Conservation (phyloP, 2,329 filamentous ascomycete species). For the Beauveria bassiana region DNA sequence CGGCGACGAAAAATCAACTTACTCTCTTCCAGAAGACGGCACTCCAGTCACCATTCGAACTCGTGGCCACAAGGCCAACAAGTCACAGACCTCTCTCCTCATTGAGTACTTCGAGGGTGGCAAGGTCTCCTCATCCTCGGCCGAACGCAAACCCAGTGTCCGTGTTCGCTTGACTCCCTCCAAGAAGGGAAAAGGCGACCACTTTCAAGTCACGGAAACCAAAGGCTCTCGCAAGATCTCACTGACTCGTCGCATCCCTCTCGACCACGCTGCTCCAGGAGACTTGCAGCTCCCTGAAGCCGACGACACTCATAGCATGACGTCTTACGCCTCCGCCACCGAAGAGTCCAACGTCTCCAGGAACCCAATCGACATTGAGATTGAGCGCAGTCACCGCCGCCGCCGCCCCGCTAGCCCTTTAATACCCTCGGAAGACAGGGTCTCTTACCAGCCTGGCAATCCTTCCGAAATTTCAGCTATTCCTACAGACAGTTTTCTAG, state of each 20-base stretch:
- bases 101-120: constrained; percentile 93
- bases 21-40: constrained; percentile 77
- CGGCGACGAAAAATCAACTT: constrained; percentile 64
- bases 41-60: constrained; percentile 90
- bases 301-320: constrained; percentile 59
- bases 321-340: constrained; percentile 69
- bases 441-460: constrained; percentile 51
- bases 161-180: constrained; percentile 73
- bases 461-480: constrained; percentile 82
- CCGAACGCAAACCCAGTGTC: constrained; percentile 72
- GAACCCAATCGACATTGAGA: constrained; percentile 83
- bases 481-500: constrained; percentile 53
- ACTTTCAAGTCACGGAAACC: constrained; percentile 80
- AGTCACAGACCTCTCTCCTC: constrained; percentile 81
- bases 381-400: constrained; percentile 54
- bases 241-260: constrained; percentile 45
- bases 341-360: constrained; percentile 71
- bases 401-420: constrained; percentile 61
- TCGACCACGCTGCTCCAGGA: constrained; percentile 31
- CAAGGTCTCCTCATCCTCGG: constrained; percentile 45
- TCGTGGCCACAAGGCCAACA: constrained; percentile 47
- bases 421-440: constrained; percentile 47
- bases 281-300: constrained; percentile 37
- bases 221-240: constrained; percentile 65
- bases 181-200: constrained; percentile 60